Evolutionary conservation across 169 alveolate species (phyloP).

Genomic region (Plasmodium knowlesi): DNA sequence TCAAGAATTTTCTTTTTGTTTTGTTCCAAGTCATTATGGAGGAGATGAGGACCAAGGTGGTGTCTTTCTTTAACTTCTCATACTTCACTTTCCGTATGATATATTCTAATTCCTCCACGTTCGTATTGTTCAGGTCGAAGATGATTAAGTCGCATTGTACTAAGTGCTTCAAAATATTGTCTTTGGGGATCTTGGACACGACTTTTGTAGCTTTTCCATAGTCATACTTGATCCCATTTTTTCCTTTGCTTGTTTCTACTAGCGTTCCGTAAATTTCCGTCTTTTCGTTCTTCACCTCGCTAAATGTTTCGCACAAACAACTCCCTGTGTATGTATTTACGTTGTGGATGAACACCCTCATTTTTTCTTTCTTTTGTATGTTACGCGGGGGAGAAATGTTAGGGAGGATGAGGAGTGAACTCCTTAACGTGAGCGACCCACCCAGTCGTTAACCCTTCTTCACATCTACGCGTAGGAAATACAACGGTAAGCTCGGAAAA

Average conservation of each 20-base stretch:
- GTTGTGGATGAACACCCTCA: constrained; percentile 39
- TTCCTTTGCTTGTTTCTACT: neutral
- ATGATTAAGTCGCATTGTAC: neutral
- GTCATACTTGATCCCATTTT: neutral
- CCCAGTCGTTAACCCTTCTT: neutral
- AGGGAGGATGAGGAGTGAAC: neutral
- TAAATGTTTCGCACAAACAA: constrained; percentile 29
- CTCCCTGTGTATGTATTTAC: constrained; percentile 63
- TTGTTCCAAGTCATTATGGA: constrained; percentile 70
- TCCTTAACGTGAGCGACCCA: neutral
- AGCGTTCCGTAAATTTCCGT: constrained; percentile 45
- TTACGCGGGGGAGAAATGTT: no score
- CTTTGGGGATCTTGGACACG: constrained; percentile 31
- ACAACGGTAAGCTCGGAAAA: neutral
- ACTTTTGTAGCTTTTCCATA: constrained; percentile 33
- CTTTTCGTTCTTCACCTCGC: constrained; percentile 3
- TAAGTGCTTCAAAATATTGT: constrained; percentile 17
- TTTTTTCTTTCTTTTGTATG: neutral
- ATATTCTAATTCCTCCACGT: constrained; percentile 54
- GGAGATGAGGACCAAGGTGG: constrained; percentile 32
- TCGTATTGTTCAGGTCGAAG: constrained; percentile 33
- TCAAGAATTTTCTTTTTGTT: constrained; percentile 18
- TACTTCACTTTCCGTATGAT: constrained; percentile 37
- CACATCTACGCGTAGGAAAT: neutral
- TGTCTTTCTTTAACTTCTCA: constrained; percentile 4